Conservation (phyloP, 139 green algal species). For the Closterium sp. region DNA sequence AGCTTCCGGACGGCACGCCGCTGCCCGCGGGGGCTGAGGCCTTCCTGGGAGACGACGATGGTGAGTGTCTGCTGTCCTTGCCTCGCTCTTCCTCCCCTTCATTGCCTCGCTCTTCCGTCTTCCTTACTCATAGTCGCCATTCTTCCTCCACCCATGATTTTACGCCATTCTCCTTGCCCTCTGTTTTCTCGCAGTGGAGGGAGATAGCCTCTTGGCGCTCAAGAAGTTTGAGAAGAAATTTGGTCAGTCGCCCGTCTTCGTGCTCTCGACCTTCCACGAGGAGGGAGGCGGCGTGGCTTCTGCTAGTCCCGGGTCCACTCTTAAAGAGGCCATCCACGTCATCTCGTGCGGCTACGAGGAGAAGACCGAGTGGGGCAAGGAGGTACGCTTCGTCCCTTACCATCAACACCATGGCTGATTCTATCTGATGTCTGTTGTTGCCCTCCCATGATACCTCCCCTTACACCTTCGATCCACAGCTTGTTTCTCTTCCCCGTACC, state of each 20-base stretch:
- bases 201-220: background rate
- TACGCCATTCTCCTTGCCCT: too few relatives aligned
- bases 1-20: background rate
- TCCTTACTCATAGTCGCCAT: too few relatives aligned
- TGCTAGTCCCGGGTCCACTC: constrained; percentile 1
- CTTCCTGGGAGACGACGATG: too few relatives aligned
- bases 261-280: constrained; percentile 24
- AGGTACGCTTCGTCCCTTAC: background rate
- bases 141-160: too few relatives aligned
- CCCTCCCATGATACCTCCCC: too few relatives aligned
- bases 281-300: constrained; percentile 9
- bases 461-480: too few relatives aligned
- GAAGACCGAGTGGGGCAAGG: constrained; percentile 38
- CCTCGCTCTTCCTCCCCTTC: too few relatives aligned
- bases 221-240: constrained; percentile 20
- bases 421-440: too few relatives aligned
- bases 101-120: too few relatives aligned
- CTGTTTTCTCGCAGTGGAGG: background rate
- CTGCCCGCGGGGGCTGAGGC: background rate
- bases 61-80: too few relatives aligned
- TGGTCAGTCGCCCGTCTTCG: constrained; percentile 14
- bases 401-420: too few relatives aligned
- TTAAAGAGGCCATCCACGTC: constrained; percentile 37
- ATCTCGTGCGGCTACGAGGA: constrained; percentile 50
- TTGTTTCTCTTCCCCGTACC: too few relatives aligned